These are phyloP conservation scores for Chalciporus sphaerocephalus DNA, from an alignment of 768 basidiomycete species.

Conservation along the genomic window DNA sequence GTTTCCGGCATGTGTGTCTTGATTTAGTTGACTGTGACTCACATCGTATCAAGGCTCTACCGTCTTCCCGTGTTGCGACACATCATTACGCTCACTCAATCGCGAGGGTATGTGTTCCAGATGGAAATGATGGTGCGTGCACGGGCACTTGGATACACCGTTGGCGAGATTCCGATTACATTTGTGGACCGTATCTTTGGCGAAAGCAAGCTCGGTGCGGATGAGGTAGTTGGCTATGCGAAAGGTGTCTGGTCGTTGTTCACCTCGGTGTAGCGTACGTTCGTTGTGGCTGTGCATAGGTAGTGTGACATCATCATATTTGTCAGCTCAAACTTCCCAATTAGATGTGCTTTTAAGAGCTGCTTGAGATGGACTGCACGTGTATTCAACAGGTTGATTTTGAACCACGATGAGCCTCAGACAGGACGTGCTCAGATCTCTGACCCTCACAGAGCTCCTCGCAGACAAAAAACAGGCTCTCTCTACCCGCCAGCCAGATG, in stretches of 20 bases:
- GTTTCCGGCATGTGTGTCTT: conserved; percentile 63
- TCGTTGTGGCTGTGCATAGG: conserved; percentile 4
- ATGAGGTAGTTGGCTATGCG: conserved; percentile 82
- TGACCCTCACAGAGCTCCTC: conserved; percentile 36
- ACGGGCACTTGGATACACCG: conserved; percentile 72
- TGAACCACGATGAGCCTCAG: conserved; percentile 57
- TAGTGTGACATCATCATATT: conserved; percentile 22
- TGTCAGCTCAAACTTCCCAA: conserved; percentile 17
- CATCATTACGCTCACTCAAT: conserved; percentile 79
- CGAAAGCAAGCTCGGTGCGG: conserved; percentile 86
- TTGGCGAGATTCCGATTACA: conserved; percentile 91
- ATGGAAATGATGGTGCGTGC: conserved; percentile 99
- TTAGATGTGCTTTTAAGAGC: too few relatives aligned
- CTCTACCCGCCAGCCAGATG: conserved; percentile 24
- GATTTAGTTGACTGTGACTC: not conserved
- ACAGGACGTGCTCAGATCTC: conserved; percentile 63
- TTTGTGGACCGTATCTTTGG: conserved; percentile 94
- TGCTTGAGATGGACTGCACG: not conserved
- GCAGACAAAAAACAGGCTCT: conserved; percentile 22
- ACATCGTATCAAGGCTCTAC: conserved; percentile 53
- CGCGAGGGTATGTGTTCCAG: conserved; percentile 93
- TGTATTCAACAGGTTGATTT: conserved; percentile 1
- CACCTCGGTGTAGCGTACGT: conserved; percentile 50
- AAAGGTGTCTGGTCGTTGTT: conserved; percentile 85
- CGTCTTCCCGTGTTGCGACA: conserved; percentile 69